phyloP scores from a whole-genome alignment of 1,139 yeast genomes.

The Saccharomyces hybrid region DNA sequence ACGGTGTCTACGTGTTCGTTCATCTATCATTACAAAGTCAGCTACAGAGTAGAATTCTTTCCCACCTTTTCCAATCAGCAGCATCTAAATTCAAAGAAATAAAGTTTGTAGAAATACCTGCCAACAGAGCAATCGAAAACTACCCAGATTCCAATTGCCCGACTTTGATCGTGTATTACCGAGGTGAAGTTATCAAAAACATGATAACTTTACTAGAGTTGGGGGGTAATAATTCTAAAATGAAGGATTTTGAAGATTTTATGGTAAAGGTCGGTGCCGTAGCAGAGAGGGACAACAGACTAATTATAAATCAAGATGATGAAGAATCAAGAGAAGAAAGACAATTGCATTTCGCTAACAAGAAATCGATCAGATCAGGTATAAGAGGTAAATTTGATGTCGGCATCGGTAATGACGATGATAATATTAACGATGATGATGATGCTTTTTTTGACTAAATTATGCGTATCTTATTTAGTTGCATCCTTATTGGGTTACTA shows the following conservation, averaged over 20 bases:
- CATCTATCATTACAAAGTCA: slow-evolving; percentile 68
- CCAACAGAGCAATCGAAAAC: slow-evolving; percentile 79
- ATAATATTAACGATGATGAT: slow-evolving; percentile 37
- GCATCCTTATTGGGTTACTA: background rate
- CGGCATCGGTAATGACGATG: slow-evolving; percentile 36
- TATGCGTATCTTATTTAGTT: slow-evolving; percentile 3
- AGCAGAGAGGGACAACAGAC: slow-evolving; percentile 55
- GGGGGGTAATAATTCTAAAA: slow-evolving; percentile 72
- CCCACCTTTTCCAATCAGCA: slow-evolving; percentile 44
- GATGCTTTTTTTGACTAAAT: slow-evolving; percentile 37
- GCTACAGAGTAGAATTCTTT: slow-evolving; percentile 64
- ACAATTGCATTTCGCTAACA: slow-evolving; percentile 47
- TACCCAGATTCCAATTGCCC: slow-evolving; percentile 90
- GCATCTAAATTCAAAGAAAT: slow-evolving; percentile 66
- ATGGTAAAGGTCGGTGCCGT: slow-evolving; percentile 62
- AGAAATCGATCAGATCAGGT: slow-evolving; percentile 35
- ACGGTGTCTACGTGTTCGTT: slow-evolving; percentile 51
- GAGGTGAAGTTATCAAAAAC: slow-evolving; percentile 71
- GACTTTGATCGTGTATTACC: slow-evolving; percentile 71
- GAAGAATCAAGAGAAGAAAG: slow-evolving; percentile 45
- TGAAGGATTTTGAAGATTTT: slow-evolving; percentile 62
- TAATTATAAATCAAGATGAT: slow-evolving; percentile 55
- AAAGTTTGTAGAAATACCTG: slow-evolving; percentile 86
- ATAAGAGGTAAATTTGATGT: slow-evolving; percentile 39
- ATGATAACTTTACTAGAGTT: slow-evolving; percentile 67